A percentile compares a stretch with the other conserved stretches of the same genome.
These are phyloP conservation scores for Aspergillus carlsbadensis DNA, from an alignment of 495 filamentous ascomycete genomes.

Conservation along the genomic window DNA sequence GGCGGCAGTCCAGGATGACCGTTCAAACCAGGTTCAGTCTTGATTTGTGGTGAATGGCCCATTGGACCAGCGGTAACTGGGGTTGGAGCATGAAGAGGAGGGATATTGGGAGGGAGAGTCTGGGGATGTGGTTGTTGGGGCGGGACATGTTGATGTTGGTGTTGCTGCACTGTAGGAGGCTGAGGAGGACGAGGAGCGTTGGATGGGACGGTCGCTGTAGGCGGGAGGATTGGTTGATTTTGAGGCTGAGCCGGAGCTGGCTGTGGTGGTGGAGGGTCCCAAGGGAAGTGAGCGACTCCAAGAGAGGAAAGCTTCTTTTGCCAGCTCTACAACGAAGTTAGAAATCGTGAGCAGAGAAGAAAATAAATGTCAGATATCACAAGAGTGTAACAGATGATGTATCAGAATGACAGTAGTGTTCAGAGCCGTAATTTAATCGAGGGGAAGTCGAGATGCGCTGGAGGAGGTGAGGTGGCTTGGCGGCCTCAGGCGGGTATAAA, in stretches of 20 bases:
- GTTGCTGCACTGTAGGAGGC: slow-evolving; percentile 18
- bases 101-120: slow-evolving; percentile 22
- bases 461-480: slow-evolving; percentile 28
- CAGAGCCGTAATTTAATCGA: not conserved
- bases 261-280: slow-evolving; percentile 74
- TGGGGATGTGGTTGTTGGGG: slow-evolving; percentile 35
- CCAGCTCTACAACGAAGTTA: slow-evolving; percentile 69
- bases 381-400: not conserved
- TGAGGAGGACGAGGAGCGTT: slow-evolving; percentile 50
- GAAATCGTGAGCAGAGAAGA: slow-evolving; percentile 13
- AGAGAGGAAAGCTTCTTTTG: slow-evolving; percentile 82
- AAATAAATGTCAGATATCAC: slow-evolving; percentile 5
- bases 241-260: slow-evolving; percentile 35
- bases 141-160: slow-evolving; percentile 38
- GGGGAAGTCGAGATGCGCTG: slow-evolving; percentile 7
- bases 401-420: not conserved
- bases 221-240: slow-evolving; percentile 35
- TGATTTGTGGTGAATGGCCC: slow-evolving; percentile 58
- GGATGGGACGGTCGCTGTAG: slow-evolving; percentile 57
- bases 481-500: slow-evolving; percentile 40
- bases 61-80: slow-evolving; percentile 26
- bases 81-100: slow-evolving; percentile 22
- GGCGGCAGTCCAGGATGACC: slow-evolving; percentile 42
- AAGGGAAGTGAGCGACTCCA: slow-evolving; percentile 84
- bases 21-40: slow-evolving; percentile 68